Percentiles rank a stretch among this genome's conserved stretches.
phyloP scores from a whole-genome alignment of 768 basidiomycete genomes.

The Xanthoconium stramineum region DNA sequence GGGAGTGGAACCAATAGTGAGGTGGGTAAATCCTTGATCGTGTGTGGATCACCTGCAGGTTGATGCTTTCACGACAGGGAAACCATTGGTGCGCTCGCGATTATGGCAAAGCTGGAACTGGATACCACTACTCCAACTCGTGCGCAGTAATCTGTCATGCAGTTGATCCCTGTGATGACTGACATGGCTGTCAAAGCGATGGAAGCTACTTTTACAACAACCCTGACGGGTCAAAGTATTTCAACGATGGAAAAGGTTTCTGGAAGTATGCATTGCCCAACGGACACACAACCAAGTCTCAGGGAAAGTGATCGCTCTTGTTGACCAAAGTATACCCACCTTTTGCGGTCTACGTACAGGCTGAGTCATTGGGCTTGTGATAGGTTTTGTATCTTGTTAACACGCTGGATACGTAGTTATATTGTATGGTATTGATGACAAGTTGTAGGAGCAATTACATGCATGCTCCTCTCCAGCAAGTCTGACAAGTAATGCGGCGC shows the following conservation, averaged over 20 bases:
- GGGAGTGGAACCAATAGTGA: slow-evolving; percentile 51
- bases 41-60: neutral
- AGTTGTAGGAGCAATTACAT: too few relatives aligned
- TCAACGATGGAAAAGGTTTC: slow-evolving; percentile 47
- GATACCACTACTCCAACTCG: slow-evolving; percentile 65
- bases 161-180: neutral
- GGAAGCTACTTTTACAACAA: slow-evolving; percentile 66
- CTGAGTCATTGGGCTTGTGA: too few relatives aligned
- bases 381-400: too few relatives aligned
- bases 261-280: slow-evolving; percentile 51
- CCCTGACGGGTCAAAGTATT: slow-evolving; percentile 58
- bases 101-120: slow-evolving; percentile 38
- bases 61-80: slow-evolving; percentile 37
- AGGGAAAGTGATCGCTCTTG: slow-evolving; percentile 11
- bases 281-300: slow-evolving; percentile 31
- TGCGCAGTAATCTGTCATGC: slow-evolving; percentile 26
- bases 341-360: neutral
- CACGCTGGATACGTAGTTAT: too few relatives aligned
- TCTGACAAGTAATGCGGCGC: too few relatives aligned
- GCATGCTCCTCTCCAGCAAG: too few relatives aligned
- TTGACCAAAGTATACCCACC: neutral
- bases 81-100: slow-evolving; percentile 61
- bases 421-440: too few relatives aligned
- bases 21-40: slow-evolving; percentile 29
- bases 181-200: slow-evolving; percentile 31